Base-by-base conservation (phyloP, 257 asterid species). In the Nicotiana paniculata region DNA sequence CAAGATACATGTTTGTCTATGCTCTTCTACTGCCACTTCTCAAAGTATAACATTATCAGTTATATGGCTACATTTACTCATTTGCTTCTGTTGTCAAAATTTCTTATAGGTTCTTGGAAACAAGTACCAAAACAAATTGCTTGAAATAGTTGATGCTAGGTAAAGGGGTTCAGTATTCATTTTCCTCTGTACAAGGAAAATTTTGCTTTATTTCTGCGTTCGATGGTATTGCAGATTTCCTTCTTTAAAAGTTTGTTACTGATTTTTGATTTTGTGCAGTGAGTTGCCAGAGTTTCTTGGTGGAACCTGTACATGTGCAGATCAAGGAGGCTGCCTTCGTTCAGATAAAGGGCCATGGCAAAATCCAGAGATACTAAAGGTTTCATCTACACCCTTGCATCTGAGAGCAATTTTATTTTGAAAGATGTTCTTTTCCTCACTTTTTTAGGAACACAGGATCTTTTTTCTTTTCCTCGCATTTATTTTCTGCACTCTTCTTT, bases 291-390 rank as follows among this genome's bases (percentile, higher is more conserved):
- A 92, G 26, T 93, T 93, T 86, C 77, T 93, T 83, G 97, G 97
- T 66, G 97, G 97, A 81, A 85, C 61, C 68, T 93, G 97, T 74
- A 88, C 90, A 57, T 93, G 97, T 86, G 92, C 95, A 35, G 91
- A 90, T 85, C 88, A 90, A 85, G 97, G 97, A 63, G 97, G 97
- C 59, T 93, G 97, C 83, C 90, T 93, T 69, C 92, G 87, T 72
- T 93, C 97, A 70, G 97, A 92, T 86, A 93, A 93, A 88, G 97
- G 97, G 61, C 97, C 97, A 55, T 93, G 97, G 97, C 91, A 91
- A 84, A 87, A 92, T 86, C 95, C 94, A 3, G 92, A 88, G 65
- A 90, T 93, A 80, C 85, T 91, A 81, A 92, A 93, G 97, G 97
- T 92, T 33, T 53, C 54, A 62, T 75, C 46, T 75, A 26, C 46